phyloP scores from a whole-genome alignment of 1,284 basidiomycete species.

The Naganishia albida region DNA sequence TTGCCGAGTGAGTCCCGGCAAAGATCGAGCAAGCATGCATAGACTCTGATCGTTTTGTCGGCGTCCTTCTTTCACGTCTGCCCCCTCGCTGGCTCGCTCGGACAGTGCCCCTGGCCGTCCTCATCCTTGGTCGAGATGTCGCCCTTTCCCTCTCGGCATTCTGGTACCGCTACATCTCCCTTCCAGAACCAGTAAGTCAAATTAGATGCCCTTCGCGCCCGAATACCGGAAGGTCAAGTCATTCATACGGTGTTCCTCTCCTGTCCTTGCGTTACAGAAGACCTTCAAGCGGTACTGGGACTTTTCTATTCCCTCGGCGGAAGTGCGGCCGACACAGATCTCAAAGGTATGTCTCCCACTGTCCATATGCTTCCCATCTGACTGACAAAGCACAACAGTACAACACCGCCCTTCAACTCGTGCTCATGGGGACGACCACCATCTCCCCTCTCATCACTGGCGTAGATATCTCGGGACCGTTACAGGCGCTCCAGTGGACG shows the following conservation, averaged over 20 bases:
- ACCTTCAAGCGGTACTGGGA: constrained; percentile 91
- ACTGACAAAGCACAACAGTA: constrained; percentile 57
- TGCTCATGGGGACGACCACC: constrained; percentile 85
- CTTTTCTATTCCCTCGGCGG: constrained; percentile 88
- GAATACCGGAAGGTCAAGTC: background rate
- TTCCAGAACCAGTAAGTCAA: constrained; percentile 75
- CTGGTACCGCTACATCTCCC: constrained; percentile 86
- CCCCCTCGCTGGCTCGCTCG: constrained; percentile 4
- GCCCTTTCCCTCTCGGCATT: constrained; percentile 87
- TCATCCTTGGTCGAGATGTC: constrained; percentile 89
- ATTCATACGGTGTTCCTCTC: constrained; percentile 16
- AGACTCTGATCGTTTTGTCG: too few species aligned
- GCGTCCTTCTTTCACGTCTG: background rate
- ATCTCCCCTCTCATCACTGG: constrained; percentile 73
- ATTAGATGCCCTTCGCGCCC: background rate
- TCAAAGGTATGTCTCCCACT: constrained; percentile 68
- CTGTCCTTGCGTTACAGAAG: constrained; percentile 63
- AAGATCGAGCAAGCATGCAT: too few species aligned
- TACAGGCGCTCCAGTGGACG: constrained; percentile 70
- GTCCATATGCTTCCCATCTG: background rate
- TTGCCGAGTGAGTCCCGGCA: constrained; percentile 65
- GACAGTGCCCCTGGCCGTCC: constrained; percentile 74
- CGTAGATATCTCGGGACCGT: constrained; percentile 60
- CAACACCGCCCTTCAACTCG: constrained; percentile 89
- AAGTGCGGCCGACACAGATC: constrained; percentile 84